A percentile compares a stretch with the other conserved stretches of the same genome.
Conservation (phyloP, 2,329 filamentous ascomycete genomes). For the Exophiala dermatitidis region DNA sequence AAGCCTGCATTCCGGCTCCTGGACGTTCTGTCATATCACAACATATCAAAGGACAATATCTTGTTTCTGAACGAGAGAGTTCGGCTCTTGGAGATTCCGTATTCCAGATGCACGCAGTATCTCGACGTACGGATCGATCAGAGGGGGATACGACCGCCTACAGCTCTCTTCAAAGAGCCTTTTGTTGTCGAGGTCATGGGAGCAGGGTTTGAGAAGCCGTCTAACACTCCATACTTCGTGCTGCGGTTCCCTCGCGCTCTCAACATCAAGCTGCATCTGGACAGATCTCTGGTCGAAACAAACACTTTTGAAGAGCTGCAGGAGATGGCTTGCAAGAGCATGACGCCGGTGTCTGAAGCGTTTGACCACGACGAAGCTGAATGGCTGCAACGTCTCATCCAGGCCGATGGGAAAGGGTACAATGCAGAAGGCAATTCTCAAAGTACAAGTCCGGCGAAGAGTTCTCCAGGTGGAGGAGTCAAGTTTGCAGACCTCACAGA, state of each 20-base stretch:
- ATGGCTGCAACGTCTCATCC: constrained; percentile 57
- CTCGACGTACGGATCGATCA: constrained; percentile 45
- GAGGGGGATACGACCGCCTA: constrained; percentile 30
- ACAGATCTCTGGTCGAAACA: constrained; percentile 62
- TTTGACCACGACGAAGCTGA: constrained; percentile 54
- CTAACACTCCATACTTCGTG: constrained; percentile 63
- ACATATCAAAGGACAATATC: constrained; percentile 47
- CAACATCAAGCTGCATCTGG: constrained; percentile 68
- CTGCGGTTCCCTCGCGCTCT: constrained; percentile 60
- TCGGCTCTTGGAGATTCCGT: constrained; percentile 39
- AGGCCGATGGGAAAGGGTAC: constrained; percentile 36
- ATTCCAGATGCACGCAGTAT: constrained; percentile 28
- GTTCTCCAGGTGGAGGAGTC: not conserved
- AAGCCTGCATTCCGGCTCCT: constrained; percentile 60
- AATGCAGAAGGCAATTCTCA: constrained; percentile 3
- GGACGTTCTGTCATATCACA: constrained; percentile 49
- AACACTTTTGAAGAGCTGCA: constrained; percentile 65
- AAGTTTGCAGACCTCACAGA: not conserved
- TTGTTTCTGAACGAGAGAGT: constrained; percentile 44
- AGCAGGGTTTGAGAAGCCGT: constrained; percentile 67
- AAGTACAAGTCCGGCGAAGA: not conserved
- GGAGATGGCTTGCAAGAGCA: constrained; percentile 54
- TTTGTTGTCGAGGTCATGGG: constrained; percentile 75
- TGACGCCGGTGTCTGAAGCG: constrained; percentile 42
- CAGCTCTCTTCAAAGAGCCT: constrained; percentile 54